Percentiles rank a stretch among this genome's conserved stretches.
Conservation (phyloP, 164 flowering plant species). For the Chloranthus sessilifolius region DNA sequence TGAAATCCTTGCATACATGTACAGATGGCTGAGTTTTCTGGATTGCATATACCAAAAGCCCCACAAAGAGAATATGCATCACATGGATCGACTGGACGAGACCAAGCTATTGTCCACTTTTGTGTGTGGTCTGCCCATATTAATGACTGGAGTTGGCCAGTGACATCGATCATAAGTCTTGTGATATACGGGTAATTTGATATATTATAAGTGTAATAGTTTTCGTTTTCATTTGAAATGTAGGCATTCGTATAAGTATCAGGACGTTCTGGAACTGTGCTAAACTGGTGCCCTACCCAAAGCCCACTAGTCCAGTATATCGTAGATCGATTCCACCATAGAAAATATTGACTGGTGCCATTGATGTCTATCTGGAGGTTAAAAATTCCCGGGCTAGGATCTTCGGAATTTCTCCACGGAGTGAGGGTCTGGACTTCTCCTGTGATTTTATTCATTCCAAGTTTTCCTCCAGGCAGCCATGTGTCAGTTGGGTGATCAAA, state of each 20-base stretch:
- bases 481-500: constrained; percentile 53
- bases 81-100: neutral
- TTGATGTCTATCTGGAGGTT: constrained; percentile 37
- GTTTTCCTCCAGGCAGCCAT: constrained; percentile 53
- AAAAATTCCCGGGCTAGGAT: constrained; percentile 58
- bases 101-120: neutral
- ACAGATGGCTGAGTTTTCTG: constrained; percentile 3
- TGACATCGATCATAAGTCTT: constrained; percentile 6
- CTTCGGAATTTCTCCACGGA: constrained; percentile 55
- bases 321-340: constrained; percentile 4
- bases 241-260: neutral
- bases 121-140: constrained; percentile 5
- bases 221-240: neutral
- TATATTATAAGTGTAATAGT: no score
- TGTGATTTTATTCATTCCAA: constrained; percentile 30
- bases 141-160: constrained; percentile 6
- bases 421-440: constrained; percentile 24
- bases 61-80: constrained; percentile 4
- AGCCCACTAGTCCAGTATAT: constrained; percentile 1
- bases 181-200: neutral
- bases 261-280: neutral
- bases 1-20: constrained; percentile 20
- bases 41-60: constrained; percentile 11
- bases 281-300: no score
- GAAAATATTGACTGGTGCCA: constrained; percentile 17